phyloP scores from a whole-genome alignment of 768 basidiomycete species.

The Tremella fuciformis region DNA sequence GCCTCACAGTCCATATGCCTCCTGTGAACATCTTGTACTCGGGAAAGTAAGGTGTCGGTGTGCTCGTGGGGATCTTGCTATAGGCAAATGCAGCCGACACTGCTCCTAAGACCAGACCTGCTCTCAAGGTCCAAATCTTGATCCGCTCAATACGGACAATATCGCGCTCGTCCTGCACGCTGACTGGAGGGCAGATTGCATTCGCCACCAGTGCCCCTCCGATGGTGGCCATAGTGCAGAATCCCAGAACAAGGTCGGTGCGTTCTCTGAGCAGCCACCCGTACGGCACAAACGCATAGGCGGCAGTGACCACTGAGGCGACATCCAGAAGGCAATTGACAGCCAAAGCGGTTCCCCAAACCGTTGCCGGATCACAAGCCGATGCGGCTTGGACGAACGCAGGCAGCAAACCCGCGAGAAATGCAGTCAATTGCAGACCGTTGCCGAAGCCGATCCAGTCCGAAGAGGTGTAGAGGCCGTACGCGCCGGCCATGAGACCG shows the following conservation, averaged over 20 bases:
- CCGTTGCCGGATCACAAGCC: constrained; percentile 54
- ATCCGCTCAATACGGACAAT: constrained; percentile 11
- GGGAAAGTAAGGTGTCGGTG: constrained; percentile 62
- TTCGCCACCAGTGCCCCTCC: not conserved
- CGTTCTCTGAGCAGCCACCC: constrained; percentile 71
- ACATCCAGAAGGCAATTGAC: constrained; percentile 65
- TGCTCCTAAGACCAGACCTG: constrained; percentile 11
- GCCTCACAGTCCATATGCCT: constrained; percentile 77
- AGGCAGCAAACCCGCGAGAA: constrained; percentile 66
- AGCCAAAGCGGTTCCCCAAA: constrained; percentile 61
- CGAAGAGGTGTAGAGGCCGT: constrained; percentile 57
- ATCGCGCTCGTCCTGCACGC: not conserved
- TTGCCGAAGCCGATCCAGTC: constrained; percentile 71
- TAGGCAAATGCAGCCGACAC: constrained; percentile 19
- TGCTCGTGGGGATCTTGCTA: constrained; percentile 54
- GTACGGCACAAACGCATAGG: constrained; percentile 85
- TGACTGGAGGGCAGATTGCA: not conserved
- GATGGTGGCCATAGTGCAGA: constrained; percentile 16
- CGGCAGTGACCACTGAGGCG: constrained; percentile 75
- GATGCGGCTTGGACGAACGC: constrained; percentile 58
- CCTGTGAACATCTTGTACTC: constrained; percentile 69
- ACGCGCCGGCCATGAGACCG: constrained; percentile 11
- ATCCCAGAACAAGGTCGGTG: constrained; percentile 60
- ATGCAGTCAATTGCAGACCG: constrained; percentile 61
- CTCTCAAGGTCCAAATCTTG: constrained; percentile 13